A percentile compares a stretch with the other conserved stretches of the same genome.
Conservation (phyloP, 768 basidiomycete species). For the Mycena polygramma region DNA sequence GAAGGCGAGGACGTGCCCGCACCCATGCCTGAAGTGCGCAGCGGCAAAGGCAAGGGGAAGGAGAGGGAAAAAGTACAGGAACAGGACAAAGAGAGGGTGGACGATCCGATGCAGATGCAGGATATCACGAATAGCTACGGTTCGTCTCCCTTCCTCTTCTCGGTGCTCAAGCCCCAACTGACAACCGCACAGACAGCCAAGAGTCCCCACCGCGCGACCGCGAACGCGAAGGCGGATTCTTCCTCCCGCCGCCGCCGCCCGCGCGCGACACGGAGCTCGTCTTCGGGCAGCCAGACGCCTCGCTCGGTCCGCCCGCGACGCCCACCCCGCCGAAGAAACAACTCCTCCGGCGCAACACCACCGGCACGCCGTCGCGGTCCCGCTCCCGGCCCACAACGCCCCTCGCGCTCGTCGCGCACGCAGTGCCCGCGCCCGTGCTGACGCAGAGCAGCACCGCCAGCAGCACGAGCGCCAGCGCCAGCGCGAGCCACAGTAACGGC, state of each 20-base stretch:
- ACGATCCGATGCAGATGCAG: constrained; percentile 4
- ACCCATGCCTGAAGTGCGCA: background rate
- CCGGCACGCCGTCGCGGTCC: background rate
- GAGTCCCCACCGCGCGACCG: background rate
- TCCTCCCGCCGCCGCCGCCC: constrained; percentile 2
- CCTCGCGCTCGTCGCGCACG: constrained; percentile 29
- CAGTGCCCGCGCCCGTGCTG: constrained; percentile 17
- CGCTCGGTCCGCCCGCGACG: constrained; percentile 13
- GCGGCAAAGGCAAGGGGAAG: constrained; percentile 8
- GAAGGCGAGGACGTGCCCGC: background rate
- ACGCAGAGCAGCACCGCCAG: constrained; percentile 22
- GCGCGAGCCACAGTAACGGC: background rate
- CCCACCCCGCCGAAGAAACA: constrained; percentile 29
- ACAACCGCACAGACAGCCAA: constrained; percentile 6
- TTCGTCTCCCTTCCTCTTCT: background rate
- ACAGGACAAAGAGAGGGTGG: background rate
- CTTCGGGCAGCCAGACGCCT: background rate
- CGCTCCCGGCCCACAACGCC: constrained; percentile 6
- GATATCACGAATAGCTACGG: constrained; percentile 8
- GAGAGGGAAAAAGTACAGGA: too few relatives aligned
- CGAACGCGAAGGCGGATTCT: background rate
- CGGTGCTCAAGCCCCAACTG: background rate
- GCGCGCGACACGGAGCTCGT: background rate
- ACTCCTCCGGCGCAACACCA: constrained; percentile 1
- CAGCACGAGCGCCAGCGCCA: constrained; percentile 4